These are phyloP conservation scores for Tylopilus microsporus DNA, from an alignment of 1,284 basidiomycete species.

Conservation along the genomic window DNA sequence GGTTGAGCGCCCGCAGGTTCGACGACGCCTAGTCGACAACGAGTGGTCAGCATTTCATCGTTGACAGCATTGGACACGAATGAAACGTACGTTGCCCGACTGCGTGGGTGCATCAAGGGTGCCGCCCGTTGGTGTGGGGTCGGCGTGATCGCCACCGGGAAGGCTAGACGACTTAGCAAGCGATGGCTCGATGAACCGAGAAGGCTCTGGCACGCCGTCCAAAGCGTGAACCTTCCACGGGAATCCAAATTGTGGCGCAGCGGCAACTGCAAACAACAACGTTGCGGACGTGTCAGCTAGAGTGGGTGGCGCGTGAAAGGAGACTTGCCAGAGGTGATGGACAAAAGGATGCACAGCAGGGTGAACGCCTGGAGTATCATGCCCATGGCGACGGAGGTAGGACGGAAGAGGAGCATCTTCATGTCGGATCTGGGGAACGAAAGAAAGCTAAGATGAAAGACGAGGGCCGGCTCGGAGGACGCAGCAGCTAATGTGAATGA, in stretches of 20 bases:
- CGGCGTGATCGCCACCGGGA: not conserved
- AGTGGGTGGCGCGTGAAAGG: too few species aligned
- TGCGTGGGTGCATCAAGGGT: not conserved
- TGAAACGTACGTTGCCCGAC: not conserved
- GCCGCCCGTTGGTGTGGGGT: too few species aligned
- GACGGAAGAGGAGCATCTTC: slow-evolving; percentile 22
- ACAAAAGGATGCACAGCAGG: slow-evolving; percentile 7
- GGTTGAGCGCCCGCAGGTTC: not conserved
- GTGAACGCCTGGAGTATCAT: slow-evolving; percentile 4
- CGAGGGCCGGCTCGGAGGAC: slow-evolving; percentile 5
- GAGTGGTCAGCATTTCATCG: not conserved
- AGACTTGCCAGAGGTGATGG: slow-evolving; percentile 8
- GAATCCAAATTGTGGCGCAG: slow-evolving; percentile 21
- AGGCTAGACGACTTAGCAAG: not conserved
- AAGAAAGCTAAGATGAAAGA: not conserved
- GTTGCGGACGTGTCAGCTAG: not conserved
- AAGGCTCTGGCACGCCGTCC: not conserved
- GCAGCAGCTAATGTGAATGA: not conserved
- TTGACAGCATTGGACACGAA: not conserved
- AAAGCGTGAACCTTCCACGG: slow-evolving; percentile 7
- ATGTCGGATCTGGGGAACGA: not conserved
- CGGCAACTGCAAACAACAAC: slow-evolving; percentile 8
- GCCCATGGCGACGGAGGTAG: slow-evolving; percentile 13
- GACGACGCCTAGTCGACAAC: slow-evolving; percentile 1
- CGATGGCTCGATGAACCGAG: not conserved